Evolutionary conservation across 208 protist species (phyloP).

Genomic region (Acanthamoeba sp.): DNA sequence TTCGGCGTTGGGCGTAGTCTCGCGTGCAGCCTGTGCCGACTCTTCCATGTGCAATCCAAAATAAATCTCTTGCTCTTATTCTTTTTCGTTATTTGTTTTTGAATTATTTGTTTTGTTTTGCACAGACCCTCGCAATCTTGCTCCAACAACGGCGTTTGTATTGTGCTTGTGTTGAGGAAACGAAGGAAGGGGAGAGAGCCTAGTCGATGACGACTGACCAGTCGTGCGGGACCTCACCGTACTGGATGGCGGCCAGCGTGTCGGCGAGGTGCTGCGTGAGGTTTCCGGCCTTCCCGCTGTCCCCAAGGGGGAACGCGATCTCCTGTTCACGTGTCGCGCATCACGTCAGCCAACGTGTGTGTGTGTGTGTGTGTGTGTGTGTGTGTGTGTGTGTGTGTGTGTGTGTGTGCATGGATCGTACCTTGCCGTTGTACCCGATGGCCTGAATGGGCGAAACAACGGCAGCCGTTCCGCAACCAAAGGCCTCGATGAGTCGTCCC

Average conservation of each 20-base stretch:
- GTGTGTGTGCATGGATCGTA: conserved; percentile 67
- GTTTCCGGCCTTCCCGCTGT: conserved; percentile 77
- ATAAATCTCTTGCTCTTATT: too few species aligned
- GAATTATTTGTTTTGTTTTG: too few species aligned
- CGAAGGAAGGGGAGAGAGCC: too few species aligned
- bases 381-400: not conserved
- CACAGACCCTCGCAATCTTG: too few species aligned
- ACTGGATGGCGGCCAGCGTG: conserved; percentile 86
- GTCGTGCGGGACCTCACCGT: conserved; percentile 86
- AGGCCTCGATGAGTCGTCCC: conserved; percentile 94
- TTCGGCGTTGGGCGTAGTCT: too few species aligned
- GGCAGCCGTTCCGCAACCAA: conserved; percentile 97
- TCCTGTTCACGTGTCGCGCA: conserved; percentile 65
- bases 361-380: not conserved
- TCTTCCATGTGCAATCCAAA: too few species aligned
- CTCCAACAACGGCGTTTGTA: too few species aligned
- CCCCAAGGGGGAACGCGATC: conserved; percentile 73
- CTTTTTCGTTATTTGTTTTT: too few species aligned
- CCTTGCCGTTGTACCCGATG: conserved; percentile 91
- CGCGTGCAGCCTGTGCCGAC: too few species aligned
- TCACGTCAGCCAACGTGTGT: not conserved
- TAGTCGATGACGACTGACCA: conserved; percentile 87
- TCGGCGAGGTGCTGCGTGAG: conserved; percentile 83
- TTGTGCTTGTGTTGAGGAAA: too few species aligned
- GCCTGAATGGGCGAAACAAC: conserved; percentile 95